These are phyloP conservation scores for Xerocomellus chrysenteron DNA, from an alignment of 768 basidiomycete genomes.

Conservation along the genomic window DNA sequence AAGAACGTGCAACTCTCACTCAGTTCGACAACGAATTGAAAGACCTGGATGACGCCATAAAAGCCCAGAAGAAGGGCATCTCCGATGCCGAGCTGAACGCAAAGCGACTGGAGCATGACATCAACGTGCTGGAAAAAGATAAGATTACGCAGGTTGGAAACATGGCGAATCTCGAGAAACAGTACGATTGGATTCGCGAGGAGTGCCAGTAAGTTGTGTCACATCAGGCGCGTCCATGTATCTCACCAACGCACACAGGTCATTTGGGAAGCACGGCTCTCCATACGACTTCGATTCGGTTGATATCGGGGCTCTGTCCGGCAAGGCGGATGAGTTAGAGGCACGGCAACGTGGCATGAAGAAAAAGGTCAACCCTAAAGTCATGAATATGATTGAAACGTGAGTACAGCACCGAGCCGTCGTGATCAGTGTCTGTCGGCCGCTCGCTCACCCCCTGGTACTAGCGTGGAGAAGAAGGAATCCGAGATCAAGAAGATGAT, in stretches of 20 bases:
- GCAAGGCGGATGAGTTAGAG: constrained; percentile 73
- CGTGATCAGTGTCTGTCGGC: not conserved
- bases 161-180: constrained; percentile 70
- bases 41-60: constrained; percentile 78
- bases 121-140: constrained; percentile 64
- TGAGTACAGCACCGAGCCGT: constrained; percentile 35
- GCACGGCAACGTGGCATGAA: constrained; percentile 82
- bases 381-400: constrained; percentile 95
- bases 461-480: constrained; percentile 93
- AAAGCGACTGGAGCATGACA: constrained; percentile 69
- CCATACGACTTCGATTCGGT: constrained; percentile 76
- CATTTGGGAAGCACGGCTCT: constrained; percentile 79
- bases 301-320: constrained; percentile 58
- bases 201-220: constrained; percentile 71
- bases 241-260: constrained; percentile 40
- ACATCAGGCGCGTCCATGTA: not conserved
- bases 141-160: constrained; percentile 49
- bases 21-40: constrained; percentile 89
- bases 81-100: constrained; percentile 63
- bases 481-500: constrained; percentile 84
- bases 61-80: constrained; percentile 73
- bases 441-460: not conserved
- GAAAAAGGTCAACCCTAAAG: constrained; percentile 94
- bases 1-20: constrained; percentile 84
- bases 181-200: constrained; percentile 84